Conservation (phyloP, 2,329 filamentous ascomycete genomes). For the Triangularia setosa region DNA sequence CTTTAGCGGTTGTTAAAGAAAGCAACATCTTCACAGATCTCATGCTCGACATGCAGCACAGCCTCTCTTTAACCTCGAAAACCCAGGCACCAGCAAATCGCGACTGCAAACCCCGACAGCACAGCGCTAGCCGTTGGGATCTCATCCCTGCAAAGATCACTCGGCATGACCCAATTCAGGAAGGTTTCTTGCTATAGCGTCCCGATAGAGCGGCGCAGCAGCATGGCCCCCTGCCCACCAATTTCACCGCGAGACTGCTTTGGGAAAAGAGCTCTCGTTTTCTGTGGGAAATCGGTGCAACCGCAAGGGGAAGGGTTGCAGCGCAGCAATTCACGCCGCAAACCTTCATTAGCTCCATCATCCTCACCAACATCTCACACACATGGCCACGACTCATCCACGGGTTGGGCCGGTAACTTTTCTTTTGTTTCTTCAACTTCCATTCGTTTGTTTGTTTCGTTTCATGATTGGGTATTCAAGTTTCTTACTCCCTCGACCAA, state of each 20-base stretch:
- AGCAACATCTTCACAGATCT: background rate
- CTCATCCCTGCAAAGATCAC: background rate
- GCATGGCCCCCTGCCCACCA: background rate
- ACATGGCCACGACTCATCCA: background rate
- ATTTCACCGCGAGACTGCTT: background rate
- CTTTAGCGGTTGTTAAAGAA: background rate
- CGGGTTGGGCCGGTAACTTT: background rate
- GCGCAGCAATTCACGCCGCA: background rate
- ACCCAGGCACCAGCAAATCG: background rate
- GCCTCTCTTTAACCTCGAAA: background rate
- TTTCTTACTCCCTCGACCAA: too few species aligned
- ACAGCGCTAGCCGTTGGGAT: background rate
- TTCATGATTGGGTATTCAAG: background rate
- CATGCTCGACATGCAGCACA: background rate
- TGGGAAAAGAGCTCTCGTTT: background rate
- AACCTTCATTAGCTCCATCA: background rate
- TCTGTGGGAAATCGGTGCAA: background rate
- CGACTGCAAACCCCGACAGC: background rate
- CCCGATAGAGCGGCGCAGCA: conserved; percentile 2
- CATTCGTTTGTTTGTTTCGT: background rate
- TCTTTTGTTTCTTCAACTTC: background rate
- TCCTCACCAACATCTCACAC: background rate
- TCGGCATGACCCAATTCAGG: background rate
- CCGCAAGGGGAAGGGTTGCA: background rate
- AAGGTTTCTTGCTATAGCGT: background rate